Base-by-base conservation (phyloP, 768 basidiomycete genomes). In the Calocybe indica region DNA sequence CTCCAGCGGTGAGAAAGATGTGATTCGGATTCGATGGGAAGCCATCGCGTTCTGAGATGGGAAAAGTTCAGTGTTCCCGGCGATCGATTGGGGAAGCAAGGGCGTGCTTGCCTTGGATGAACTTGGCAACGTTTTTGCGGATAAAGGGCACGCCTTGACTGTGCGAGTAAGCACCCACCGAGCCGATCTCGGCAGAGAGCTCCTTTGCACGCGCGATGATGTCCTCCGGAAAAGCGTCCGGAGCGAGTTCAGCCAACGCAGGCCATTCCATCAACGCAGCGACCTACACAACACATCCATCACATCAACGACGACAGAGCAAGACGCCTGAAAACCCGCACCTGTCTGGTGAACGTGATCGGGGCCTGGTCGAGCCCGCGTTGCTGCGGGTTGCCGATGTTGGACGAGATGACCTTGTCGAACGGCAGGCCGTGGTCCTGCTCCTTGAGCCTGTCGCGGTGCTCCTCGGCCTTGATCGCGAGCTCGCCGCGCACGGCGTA, bases 351-450 rank as follows among this genome's bases (percentile, higher is more conserved):
- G 63, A 91, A 98, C 5, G 95, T 96, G 51, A 98, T 80, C 2
- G 94, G 91, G 5, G 85, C 79, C 62, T 99, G 95, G 66, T 97
- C 84, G 45, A 99, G 75, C 0, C 93, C 93, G 56, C 83, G 85
- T 68, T 97, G 94, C 68, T 99, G 95, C 0, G 96, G 95, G 61
- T 99, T 98, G 7, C 95, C 95, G 51, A 99, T 99, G 70, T 98
- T 99, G 52, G 92, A 91, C 29, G 82, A 87, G 64, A 96, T 95
- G 66, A 98, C 76, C 56, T 81, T 79, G 62, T 82, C 78, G 67
- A 98, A 99, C 11, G 92, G 92, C 11, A 97, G 75, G 13, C 70
- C 72, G 53, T 78, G 68, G 48, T 71, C 61, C 15, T 70, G 68
- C 47, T 74, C 66, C 65, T 81, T 78, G 60, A 98, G 79, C 56